Conservation (phyloP, 345 rosid species). For the Eutrema yunnanense region DNA sequence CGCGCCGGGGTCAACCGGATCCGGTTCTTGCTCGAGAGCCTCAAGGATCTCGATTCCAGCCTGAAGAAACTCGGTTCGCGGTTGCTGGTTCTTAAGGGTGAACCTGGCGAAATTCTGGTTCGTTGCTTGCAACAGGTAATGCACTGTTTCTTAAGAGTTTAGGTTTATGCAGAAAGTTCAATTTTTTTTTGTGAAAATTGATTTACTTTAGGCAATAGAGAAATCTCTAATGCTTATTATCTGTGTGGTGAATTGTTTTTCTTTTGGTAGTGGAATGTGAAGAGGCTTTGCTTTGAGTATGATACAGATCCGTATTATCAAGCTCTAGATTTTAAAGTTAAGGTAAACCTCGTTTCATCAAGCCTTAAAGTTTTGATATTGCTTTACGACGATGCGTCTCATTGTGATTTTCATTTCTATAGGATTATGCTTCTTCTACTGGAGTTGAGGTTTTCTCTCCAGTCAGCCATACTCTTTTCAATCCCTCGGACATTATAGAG, state of each 20-base stretch:
- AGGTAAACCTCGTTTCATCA: constrained; percentile 35
- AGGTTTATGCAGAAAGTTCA: background rate
- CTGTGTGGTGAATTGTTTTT: background rate
- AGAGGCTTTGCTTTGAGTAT: constrained; percentile 74
- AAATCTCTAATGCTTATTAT: background rate
- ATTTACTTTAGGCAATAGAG: background rate
- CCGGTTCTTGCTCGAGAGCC: constrained; percentile 74
- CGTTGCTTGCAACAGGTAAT: constrained; percentile 72
- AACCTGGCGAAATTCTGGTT: constrained; percentile 55
- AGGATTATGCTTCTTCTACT: constrained; percentile 58
- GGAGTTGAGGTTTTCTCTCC: constrained; percentile 82
- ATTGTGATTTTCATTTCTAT: background rate
- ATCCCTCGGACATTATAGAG: constrained; percentile 59
- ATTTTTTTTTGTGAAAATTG: background rate
- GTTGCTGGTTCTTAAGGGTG: constrained; percentile 57
- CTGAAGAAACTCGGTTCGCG: constrained; percentile 59
- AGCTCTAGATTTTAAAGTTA: constrained; percentile 57
- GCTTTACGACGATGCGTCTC: background rate
- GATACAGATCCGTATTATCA: constrained; percentile 91
- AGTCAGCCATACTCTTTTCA: constrained; percentile 82
- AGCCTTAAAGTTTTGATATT: constrained; percentile 7
- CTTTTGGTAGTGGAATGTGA: constrained; percentile 61
- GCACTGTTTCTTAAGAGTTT: background rate
- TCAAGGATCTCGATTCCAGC: constrained; percentile 57
- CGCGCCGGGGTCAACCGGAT: constrained; percentile 75